A percentile compares a stretch with the other conserved stretches of the same genome.
phyloP scores from a whole-genome alignment of 176 grass and related monocot species.

The Rhynchospora tenuis region DNA sequence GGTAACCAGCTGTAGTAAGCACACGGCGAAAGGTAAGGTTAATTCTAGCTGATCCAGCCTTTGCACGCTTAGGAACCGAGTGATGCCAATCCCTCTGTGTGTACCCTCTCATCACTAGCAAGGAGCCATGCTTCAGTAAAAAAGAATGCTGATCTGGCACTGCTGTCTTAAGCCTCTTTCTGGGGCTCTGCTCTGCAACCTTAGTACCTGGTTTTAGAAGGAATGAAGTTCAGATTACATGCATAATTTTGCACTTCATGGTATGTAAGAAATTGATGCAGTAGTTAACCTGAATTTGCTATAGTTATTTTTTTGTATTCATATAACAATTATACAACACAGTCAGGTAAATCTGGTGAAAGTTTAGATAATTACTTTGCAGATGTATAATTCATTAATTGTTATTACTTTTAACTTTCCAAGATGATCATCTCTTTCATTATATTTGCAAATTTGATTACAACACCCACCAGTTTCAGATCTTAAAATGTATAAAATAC shows the following conservation, averaged over 20 bases:
- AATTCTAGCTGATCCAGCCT: slow-evolving; percentile 54
- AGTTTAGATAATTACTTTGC: not conserved
- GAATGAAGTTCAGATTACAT: not conserved
- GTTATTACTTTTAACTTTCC: not conserved
- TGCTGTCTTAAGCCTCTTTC: slow-evolving; percentile 38
- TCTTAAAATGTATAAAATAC: not conserved
- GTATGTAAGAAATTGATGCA: not conserved
- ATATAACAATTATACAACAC: not conserved
- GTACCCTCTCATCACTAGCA: slow-evolving; percentile 78
- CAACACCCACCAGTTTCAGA: not conserved
- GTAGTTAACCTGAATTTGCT: not conserved
- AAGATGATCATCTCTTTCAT: not conserved
- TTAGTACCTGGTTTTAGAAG: not conserved
- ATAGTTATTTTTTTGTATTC: not conserved
- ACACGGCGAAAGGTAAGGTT: slow-evolving; percentile 76
- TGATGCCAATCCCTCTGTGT: slow-evolving; percentile 87
- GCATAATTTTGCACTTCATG: not conserved
- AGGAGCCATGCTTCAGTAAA: slow-evolving; percentile 69
- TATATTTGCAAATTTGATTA: not conserved
- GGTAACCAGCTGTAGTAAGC: slow-evolving; percentile 13
- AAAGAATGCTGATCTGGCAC: slow-evolving; percentile 34
- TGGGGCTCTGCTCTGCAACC: slow-evolving; percentile 17
- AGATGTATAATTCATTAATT: not conserved
- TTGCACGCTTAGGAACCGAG: slow-evolving; percentile 62
- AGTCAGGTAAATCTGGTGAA: not conserved